Conservation (phyloP, 345 rosid genomes). For the Populus simonii region DNA sequence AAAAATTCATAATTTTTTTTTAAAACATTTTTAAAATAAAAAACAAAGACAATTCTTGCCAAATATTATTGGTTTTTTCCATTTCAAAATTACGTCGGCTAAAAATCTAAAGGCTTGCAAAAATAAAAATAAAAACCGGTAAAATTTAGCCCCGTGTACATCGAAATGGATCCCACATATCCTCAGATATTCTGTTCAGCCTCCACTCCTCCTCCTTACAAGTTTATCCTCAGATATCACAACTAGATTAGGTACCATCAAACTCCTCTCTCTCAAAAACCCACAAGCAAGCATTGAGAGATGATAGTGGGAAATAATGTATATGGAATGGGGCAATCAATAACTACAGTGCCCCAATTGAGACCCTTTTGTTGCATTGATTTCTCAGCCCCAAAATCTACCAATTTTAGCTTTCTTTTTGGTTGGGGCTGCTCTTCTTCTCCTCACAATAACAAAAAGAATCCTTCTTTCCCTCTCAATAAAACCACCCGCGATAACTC, state of each 20-base stretch:
- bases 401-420: slow-evolving; percentile 32
- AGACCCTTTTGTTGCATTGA: slow-evolving; percentile 30
- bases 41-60: too few species aligned
- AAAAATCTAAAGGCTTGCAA: neutral
- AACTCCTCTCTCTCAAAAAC: neutral
- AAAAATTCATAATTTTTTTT: too few species aligned
- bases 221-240: neutral
- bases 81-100: neutral
- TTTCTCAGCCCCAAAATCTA: slow-evolving; percentile 33
- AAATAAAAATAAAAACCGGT: neutral
- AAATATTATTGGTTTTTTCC: neutral
- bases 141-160: too few species aligned
- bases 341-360: slow-evolving; percentile 35
- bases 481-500: slow-evolving; percentile 31
- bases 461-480: slow-evolving; percentile 14
- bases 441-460: neutral
- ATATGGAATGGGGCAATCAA: slow-evolving; percentile 39
- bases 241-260: neutral
- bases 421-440: slow-evolving; percentile 20
- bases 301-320: slow-evolving; percentile 41
- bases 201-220: neutral
- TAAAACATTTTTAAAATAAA: too few species aligned
- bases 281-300: neutral
- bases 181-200: neutral
- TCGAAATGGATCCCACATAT: neutral